Base-by-base conservation (phyloP, 2,329 filamentous ascomycete species). In the Plenodomus tracheiphilus region DNA sequence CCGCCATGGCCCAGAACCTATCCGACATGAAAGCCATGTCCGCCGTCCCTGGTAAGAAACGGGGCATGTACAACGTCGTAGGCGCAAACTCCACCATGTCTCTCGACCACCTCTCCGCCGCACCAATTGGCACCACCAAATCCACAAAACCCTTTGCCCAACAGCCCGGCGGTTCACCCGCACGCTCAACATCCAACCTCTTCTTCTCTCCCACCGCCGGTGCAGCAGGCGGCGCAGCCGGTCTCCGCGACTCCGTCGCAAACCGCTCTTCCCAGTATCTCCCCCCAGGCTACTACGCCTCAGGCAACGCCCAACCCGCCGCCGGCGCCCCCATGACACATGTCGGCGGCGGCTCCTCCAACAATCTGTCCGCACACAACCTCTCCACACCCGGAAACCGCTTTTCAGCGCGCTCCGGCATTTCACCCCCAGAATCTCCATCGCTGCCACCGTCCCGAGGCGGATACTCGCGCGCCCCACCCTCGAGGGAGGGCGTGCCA, bases 181-280 rank as follows among this genome's bases (percentile, higher is more conserved):
- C 68, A 61, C 67, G 57, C 49, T 54, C 51, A 20, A 58, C 59
- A 30, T 66, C 61, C 39, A 89, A 87, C 54, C 80, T 97, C 15
- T 99, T 99, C 82, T 99, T 96, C 78, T 96, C 91, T 7, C 94
- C 94, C 0, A 97, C 94, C 0, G 92, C 92, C 1, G 84, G 83
- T 34, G 59, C 66, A 6, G 76, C 82, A 7, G 78, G 79, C 48
- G 84, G 83, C 34, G 59, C 66, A 8, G 76, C 82, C 6, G 78
- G 79, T 48, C 77, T 76, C 52, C 74, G 79, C 34, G 59, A 69
- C 41, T 66, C 64, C 25, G 75, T 76, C 39, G 75, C 75, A 38
- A 82, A 82, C 56, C 86, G 92, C 44, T 84, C 83, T 50, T 96
- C 90, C 1, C 79, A 80, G n/a, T 96, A 93, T 68, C 80, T 97